phyloP scores from a whole-genome alignment of 345 rosid species.

The Lepidium aucheri region DNA sequence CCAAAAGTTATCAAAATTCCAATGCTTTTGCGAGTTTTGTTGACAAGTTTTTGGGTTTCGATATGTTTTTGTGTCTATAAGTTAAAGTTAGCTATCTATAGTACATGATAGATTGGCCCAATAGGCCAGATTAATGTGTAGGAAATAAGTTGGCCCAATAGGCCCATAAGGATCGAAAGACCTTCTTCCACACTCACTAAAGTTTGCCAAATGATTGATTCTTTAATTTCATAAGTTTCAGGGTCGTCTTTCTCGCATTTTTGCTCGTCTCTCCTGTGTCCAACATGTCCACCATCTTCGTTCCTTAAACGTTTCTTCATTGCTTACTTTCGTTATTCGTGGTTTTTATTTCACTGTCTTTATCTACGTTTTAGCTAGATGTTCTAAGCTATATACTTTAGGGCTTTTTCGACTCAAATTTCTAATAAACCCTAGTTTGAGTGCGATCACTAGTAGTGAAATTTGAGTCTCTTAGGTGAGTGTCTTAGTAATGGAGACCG shows the following conservation, averaged over 20 bases:
- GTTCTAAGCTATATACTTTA: constrained; percentile 6
- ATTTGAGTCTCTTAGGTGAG: constrained; percentile 19
- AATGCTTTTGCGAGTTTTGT: background rate
- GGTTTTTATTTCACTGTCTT: background rate
- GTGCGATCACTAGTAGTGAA: background rate
- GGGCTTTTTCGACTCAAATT: constrained; percentile 16
- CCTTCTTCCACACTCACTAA: background rate
- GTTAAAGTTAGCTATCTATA: background rate
- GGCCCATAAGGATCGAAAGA: background rate
- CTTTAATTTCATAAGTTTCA: background rate
- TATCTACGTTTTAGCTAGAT: background rate
- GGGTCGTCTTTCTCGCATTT: constrained; percentile 5
- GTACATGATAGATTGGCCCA: background rate
- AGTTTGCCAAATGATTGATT: constrained; percentile 22
- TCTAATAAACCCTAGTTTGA: constrained; percentile 26
- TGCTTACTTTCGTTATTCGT: background rate
- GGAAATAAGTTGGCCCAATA: background rate
- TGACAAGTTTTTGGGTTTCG: background rate
- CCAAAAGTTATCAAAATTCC: background rate
- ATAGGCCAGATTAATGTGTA: background rate
- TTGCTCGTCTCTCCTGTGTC: constrained; percentile 10
- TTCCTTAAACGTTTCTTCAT: background rate
- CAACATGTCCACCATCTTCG: constrained; percentile 23
- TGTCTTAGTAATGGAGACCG: constrained; percentile 56
- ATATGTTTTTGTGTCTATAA: background rate